Base-by-base conservation (phyloP, 2,329 filamentous ascomycete species). In the Calonectria pteridis region DNA sequence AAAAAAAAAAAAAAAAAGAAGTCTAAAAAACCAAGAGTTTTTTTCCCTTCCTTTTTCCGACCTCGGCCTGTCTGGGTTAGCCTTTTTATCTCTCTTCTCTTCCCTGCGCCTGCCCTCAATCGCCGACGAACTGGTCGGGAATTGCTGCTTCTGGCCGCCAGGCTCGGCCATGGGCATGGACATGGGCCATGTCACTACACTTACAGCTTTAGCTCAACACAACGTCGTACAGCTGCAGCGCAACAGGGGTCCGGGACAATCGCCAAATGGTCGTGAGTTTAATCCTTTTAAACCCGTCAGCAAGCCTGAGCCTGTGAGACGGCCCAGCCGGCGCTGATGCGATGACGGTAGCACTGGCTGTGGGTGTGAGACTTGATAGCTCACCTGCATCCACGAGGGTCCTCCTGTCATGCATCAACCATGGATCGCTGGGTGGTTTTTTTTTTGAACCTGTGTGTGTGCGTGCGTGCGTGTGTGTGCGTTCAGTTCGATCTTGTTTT, bases 341-440 rank as follows among this genome's bases (percentile, higher is more conserved):
- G 31, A 58, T 35, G 53, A 59, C 55, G 55, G 55, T 35, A 26
- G 33, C 55, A 40, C 35, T 37, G 49, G 64, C 28, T 33, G 64
- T 37, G 31, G 63, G 63, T 46, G 55, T 69, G 67, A 53, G 55
- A 69, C 58, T 64, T 46, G 69, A 67, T 72, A 67, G 69, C 69
- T 72, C 69, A 72, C 69, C 53, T 67, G 69, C 69, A 72, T 72
- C 64, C 53, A 20, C 50, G 40, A 69, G 50, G 50, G 59, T 64
- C 35, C 37, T 43, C 28, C 37, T 64, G 35, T 64, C 59, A 64
- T 64, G 55, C 55, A 59, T 59, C 31, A 59, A 59, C n/a, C 55
- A 26, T 18, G 31, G 55, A 26, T 59, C 55, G n/a, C 53, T 59
- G 4, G n/a, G n/a, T n/a, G n/a, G n/a, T n/a, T 18, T 20, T 37